Conservation (phyloP, 2,329 filamentous ascomycete species). For the Didymella sp. region DNA sequence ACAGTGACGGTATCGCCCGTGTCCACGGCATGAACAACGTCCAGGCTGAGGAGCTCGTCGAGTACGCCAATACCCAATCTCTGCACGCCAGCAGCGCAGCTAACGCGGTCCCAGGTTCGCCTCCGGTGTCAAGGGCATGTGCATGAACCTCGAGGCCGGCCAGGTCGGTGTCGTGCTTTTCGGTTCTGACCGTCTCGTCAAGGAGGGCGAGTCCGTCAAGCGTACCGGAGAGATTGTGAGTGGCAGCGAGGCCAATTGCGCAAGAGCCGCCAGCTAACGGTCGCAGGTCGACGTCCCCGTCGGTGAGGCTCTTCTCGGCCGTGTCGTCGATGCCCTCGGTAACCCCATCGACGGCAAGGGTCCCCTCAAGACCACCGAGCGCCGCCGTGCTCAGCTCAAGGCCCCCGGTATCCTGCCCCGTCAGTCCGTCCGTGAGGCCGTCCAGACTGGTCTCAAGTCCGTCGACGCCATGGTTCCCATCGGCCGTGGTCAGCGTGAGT, state of each 20-base stretch:
- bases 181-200: constrained; percentile 99
- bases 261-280: constrained; percentile 29
- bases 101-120: constrained; percentile 75
- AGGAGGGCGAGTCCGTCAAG: constrained; percentile 99
- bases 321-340: constrained; percentile 97
- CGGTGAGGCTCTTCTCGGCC: constrained; percentile 89
- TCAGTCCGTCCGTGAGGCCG: constrained; percentile 95
- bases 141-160: constrained; percentile 99
- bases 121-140: constrained; percentile 99
- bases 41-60: constrained; percentile 99
- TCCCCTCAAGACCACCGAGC: constrained; percentile 89
- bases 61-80: constrained; percentile 69
- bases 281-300: constrained; percentile 92
- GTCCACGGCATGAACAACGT: constrained; percentile 99
- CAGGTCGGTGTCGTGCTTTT: constrained; percentile 99
- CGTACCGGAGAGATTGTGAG: constrained; percentile 99
- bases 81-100: constrained; percentile 26
- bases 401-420: constrained; percentile 97
- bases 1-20: constrained; percentile 99
- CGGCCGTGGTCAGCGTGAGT: constrained; percentile 99
- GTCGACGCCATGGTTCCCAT: constrained; percentile 99
- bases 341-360: constrained; percentile 99
- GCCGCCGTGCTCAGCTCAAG: constrained; percentile 97
- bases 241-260: constrained; percentile 31
- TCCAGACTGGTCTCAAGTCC: constrained; percentile 99